These are phyloP conservation scores for Phytophthora sp. DNA, from an alignment of 352 stramenopile genomes.

Conservation along the genomic window DNA sequence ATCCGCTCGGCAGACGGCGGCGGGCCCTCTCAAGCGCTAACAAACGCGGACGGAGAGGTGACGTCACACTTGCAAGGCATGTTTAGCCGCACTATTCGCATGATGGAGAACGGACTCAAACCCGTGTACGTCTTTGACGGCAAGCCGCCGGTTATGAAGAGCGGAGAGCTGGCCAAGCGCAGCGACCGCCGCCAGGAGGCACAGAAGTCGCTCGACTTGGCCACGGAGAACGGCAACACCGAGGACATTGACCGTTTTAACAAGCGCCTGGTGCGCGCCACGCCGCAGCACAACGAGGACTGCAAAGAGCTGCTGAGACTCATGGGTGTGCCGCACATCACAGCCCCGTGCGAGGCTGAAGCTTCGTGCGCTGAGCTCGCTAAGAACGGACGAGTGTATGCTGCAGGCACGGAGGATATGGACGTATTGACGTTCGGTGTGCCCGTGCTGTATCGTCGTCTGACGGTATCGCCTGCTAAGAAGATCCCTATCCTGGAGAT, in stretches of 20 bases:
- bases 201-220: conserved; percentile 87
- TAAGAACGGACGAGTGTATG: conserved; percentile 94
- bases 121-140: conserved; percentile 99
- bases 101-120: conserved; percentile 97
- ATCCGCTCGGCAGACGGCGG: conserved; percentile 87
- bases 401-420: conserved; percentile 98
- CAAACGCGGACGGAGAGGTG: conserved; percentile 97
- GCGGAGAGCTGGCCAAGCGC: conserved; percentile 95
- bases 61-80: conserved; percentile 94
- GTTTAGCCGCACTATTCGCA: conserved; percentile 99
- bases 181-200: conserved; percentile 87
- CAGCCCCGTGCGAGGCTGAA: conserved; percentile 98
- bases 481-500: conserved; percentile 94
- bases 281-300: conserved; percentile 93
- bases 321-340: conserved; percentile 97
- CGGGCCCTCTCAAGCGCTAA: conserved; percentile 92
- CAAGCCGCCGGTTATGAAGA: conserved; percentile 98
- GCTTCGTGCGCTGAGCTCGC: conserved; percentile 96
- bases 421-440: conserved; percentile 98
- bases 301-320: conserved; percentile 93
- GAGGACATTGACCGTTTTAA: conserved; percentile 95
- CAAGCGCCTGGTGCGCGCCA: conserved; percentile 92
- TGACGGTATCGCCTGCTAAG: conserved; percentile 89
- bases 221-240: conserved; percentile 83
- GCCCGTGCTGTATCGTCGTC: conserved; percentile 93